phyloP scores from a whole-genome alignment of 2,329 filamentous ascomycete species.

The Mollisiaceae sp. region DNA sequence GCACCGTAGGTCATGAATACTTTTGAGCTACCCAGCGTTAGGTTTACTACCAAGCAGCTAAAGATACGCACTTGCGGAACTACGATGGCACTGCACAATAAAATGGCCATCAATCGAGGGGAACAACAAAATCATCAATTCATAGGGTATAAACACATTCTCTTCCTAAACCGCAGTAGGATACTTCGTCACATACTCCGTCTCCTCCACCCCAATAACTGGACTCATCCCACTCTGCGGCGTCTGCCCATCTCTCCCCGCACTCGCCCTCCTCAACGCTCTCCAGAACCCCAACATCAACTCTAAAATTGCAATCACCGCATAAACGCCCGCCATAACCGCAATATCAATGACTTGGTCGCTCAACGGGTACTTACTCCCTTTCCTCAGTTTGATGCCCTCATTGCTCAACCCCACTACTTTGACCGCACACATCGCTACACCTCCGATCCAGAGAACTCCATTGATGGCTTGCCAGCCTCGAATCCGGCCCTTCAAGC shows the following conservation, averaged over 20 bases:
- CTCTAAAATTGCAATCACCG: conserved; percentile 40
- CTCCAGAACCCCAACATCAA: conserved; percentile 34
- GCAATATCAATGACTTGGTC: conserved; percentile 44
- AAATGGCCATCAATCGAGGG: background rate
- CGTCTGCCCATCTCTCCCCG: conserved; percentile 12
- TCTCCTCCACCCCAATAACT: conserved; percentile 14
- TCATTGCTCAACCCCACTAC: conserved; percentile 40
- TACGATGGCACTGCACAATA: too few species aligned
- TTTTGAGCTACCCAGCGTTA: too few species aligned
- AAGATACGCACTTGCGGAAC: too few species aligned
- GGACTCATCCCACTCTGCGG: conserved; percentile 26
- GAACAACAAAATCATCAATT: background rate
- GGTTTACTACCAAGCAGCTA: too few species aligned
- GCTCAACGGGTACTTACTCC: conserved; percentile 41
- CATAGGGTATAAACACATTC: conserved; percentile 11
- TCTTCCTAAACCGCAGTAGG: conserved; percentile 14
- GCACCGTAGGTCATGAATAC: too few species aligned
- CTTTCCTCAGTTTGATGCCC: conserved; percentile 37
- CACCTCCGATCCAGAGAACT: conserved; percentile 41
- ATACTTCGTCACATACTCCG: conserved; percentile 22
- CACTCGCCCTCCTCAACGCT: conserved; percentile 21
- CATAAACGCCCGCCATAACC: conserved; percentile 44
- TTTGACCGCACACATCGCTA: conserved; percentile 40
- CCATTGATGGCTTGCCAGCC: conserved; percentile 39
- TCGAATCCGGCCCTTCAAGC: conserved; percentile 29